phyloP scores from a whole-genome alignment of 2,329 filamentous ascomycete species.

The Sodiomyces alkalinus region DNA sequence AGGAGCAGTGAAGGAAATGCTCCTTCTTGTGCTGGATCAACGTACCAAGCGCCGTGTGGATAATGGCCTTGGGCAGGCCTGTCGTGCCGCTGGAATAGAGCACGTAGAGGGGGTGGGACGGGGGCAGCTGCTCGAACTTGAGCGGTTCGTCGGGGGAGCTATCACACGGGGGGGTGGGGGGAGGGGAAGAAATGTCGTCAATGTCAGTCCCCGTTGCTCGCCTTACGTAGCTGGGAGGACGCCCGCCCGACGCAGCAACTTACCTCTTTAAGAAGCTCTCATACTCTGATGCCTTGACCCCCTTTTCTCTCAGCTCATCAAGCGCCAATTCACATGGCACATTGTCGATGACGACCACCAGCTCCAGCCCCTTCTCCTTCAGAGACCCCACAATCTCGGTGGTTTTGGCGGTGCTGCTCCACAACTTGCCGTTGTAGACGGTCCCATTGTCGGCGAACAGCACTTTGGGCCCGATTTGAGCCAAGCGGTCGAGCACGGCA shows the following conservation, averaged over 20 bases:
- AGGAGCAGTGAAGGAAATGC: slow-evolving; percentile 72
- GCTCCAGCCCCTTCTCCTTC: slow-evolving; percentile 41
- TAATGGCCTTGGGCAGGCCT: slow-evolving; percentile 75
- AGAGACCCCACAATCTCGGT: slow-evolving; percentile 58
- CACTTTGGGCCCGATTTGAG: slow-evolving; percentile 69
- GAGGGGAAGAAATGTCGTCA: too few relatives aligned
- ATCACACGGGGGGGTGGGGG: too few relatives aligned
- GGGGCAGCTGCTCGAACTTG: slow-evolving; percentile 60
- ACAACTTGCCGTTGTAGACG: slow-evolving; percentile 81
- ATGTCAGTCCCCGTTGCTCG: too few relatives aligned
- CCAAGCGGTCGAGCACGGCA: slow-evolving; percentile 74
- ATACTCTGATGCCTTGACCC: slow-evolving; percentile 28
- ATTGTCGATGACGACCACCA: slow-evolving; percentile 61
- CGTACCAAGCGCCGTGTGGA: slow-evolving; percentile 81
- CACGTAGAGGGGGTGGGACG: slow-evolving; percentile 85
- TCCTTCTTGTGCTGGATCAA: slow-evolving; percentile 97
- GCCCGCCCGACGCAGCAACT: too few relatives aligned
- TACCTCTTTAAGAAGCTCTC: slow-evolving; percentile 21
- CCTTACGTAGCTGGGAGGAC: too few relatives aligned
- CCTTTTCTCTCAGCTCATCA: slow-evolving; percentile 21
- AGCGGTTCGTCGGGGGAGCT: slow-evolving; percentile 29
- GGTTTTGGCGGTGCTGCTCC: slow-evolving; percentile 67
- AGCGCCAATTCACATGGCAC: slow-evolving; percentile 31
- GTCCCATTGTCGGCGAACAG: slow-evolving; percentile 81
- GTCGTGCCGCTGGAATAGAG: slow-evolving; percentile 91